These are phyloP conservation scores for Sonneratia alba DNA, from an alignment of 345 rosid genomes.

Conservation along the genomic window DNA sequence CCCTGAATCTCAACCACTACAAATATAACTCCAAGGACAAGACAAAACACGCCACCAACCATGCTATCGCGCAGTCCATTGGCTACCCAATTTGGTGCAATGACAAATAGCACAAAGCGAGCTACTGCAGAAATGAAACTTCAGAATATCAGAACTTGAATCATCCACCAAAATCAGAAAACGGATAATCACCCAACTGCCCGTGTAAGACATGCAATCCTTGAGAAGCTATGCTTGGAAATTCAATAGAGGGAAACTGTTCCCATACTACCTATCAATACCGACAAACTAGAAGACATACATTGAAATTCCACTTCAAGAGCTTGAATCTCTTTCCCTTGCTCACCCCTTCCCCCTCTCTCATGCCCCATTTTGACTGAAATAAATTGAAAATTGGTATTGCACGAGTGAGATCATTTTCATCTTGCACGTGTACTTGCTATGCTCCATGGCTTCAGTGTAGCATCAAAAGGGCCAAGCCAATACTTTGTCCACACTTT, in stretches of 20 bases:
- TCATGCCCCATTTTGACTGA: neutral
- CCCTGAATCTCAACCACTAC: slow-evolving; percentile 22
- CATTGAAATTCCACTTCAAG: neutral
- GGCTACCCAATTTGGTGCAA: slow-evolving; percentile 30
- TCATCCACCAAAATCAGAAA: neutral
- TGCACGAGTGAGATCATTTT: too few relatives aligned
- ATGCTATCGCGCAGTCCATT: slow-evolving; percentile 30
- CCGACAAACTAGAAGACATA: neutral
- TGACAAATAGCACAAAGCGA: slow-evolving; percentile 31
- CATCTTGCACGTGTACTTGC: too few relatives aligned
- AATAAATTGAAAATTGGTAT: neutral
- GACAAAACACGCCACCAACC: slow-evolving; percentile 31
- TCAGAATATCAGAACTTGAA: neutral
- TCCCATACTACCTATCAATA: neutral
- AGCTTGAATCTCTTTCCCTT: neutral
- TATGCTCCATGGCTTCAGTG: neutral
- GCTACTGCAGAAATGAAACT: slow-evolving; percentile 17
- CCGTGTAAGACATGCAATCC: neutral
- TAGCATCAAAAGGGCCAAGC: neutral
- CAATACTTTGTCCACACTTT: neutral
- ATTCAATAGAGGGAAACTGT: neutral
- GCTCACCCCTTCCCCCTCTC: neutral
- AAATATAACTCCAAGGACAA: slow-evolving; percentile 19
- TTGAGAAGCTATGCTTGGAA: neutral
- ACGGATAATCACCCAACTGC: neutral